phyloP scores from a whole-genome alignment of 1,284 basidiomycete species.

The Ceratobasidium sp. region DNA sequence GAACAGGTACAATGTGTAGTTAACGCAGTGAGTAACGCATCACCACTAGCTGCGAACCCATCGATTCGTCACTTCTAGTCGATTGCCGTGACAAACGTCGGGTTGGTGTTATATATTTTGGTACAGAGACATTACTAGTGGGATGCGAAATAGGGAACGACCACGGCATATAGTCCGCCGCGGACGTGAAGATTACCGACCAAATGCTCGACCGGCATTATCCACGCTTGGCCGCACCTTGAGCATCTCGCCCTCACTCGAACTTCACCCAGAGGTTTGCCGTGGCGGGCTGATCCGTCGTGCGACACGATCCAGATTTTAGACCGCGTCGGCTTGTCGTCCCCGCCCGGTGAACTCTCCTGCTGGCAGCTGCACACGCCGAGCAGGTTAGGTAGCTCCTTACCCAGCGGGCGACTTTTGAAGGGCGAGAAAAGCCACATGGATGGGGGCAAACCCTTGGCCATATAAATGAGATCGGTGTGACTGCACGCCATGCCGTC shows the following conservation, averaged over 20 bases:
- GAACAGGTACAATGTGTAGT: too few species aligned
- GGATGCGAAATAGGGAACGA: conserved; percentile 13
- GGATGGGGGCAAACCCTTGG: background rate
- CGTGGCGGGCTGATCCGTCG: background rate
- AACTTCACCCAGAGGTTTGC: background rate
- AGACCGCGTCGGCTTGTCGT: background rate
- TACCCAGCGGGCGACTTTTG: conserved; percentile 14
- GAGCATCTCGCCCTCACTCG: conserved; percentile 1
- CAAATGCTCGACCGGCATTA: background rate
- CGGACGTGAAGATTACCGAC: background rate
- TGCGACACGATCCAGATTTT: conserved; percentile 27
- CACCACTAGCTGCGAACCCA: too few species aligned
- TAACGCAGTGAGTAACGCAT: too few species aligned
- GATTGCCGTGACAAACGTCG: too few species aligned
- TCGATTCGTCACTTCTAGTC: too few species aligned
- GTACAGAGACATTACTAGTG: too few species aligned
- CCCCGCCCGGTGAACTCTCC: background rate
- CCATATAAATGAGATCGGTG: conserved; percentile 4
- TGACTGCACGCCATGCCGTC: background rate
- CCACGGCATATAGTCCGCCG: conserved; percentile 1
- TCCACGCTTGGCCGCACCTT: background rate
- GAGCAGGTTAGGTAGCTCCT: conserved; percentile 22
- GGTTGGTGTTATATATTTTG: too few species aligned
- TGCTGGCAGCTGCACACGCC: conserved; percentile 5
- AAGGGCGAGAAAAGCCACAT: conserved; percentile 32